Base-by-base conservation (phyloP, 2,329 filamentous ascomycete genomes). In the Aspergillus piperis region DNA sequence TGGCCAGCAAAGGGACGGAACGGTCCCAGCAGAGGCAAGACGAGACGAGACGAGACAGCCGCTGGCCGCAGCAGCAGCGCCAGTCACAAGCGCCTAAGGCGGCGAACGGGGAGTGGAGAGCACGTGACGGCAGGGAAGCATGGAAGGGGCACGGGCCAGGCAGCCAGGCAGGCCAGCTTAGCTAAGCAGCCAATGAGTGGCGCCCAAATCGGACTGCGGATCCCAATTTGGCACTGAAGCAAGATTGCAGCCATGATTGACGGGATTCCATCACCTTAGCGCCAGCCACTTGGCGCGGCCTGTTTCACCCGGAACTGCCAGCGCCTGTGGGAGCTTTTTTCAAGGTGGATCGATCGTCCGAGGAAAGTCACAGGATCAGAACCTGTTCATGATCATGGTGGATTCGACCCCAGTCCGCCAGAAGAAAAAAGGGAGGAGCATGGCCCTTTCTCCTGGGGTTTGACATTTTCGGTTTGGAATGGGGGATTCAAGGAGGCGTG, bases 91-190 rank as follows among this genome's bases (percentile, higher is more conserved):
- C 58, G 48, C 59, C 23, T 13, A 48, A 17, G 58, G 54, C 54
- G 60, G 54, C 58, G 53, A 62, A 64, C 59, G 50, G 57, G 57
- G 30, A 62, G 64, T 64, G 64, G 60, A 62, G 66, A 62, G 54
- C 67, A 71, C 67, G 68, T 69, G 67, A 69, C 62, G 59, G 55
- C 4, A 36, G 54, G 55, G 64, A 58, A 59, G 63, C 54, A 54
- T 62, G 58, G 49, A 44, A 52, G 27, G 32, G 25, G 67, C 66
- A 67, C 66, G 47, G 66, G 61, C 61, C 64, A 69, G 54, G 27
- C 54, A 69, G 53, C 21, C 54, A 36, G 38, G 32, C 32, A 50
- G 25, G 30, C 52, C 49, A 23, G 57, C 61, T 66, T 65, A 67
- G 54, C 49, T 64, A 64, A 66, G 58, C 58, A 48, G 38, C 49